Conservation (phyloP, 2,329 filamentous ascomycete species). For the Claviceps digitariae region DNA sequence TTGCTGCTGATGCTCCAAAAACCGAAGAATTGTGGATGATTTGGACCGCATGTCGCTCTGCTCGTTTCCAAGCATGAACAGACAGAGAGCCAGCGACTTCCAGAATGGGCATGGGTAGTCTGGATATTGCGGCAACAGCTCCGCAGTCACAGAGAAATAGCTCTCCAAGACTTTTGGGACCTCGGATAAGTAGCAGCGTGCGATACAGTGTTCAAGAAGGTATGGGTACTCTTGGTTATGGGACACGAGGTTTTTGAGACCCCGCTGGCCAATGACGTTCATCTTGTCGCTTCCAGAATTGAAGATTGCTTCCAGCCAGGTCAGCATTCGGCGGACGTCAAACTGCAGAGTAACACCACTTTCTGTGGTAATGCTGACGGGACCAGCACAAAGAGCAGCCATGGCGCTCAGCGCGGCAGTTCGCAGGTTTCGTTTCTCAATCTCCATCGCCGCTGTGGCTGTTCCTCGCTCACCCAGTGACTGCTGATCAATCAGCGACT, state of each 20-base stretch:
- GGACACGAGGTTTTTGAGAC: conserved; percentile 76
- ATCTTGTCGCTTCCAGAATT: conserved; percentile 82
- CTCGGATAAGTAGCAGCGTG: conserved; percentile 77
- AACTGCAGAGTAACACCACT: conserved; percentile 81
- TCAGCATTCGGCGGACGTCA: conserved; percentile 80
- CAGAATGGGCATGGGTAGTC: conserved; percentile 78
- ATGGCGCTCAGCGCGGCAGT: conserved; percentile 89
- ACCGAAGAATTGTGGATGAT: conserved; percentile 67
- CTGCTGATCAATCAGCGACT: conserved; percentile 70
- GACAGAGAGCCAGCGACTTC: conserved; percentile 75
- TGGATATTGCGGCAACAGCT: conserved; percentile 72
- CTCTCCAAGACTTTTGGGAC: conserved; percentile 76
- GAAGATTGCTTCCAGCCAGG: conserved; percentile 94
- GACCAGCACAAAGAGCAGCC: conserved; percentile 79
- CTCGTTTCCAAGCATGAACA: conserved; percentile 88
- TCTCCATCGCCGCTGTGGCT: conserved; percentile 82
- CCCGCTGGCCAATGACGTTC: conserved; percentile 77
- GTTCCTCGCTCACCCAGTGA: conserved; percentile 62
- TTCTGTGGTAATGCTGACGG: conserved; percentile 77
- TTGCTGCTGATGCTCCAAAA: conserved; percentile 64
- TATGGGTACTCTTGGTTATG: conserved; percentile 82
- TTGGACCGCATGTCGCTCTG: conserved; percentile 81
- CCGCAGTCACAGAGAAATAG: conserved; percentile 85
- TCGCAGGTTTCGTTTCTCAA: conserved; percentile 85
- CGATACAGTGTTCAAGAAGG: conserved; percentile 77